Evolutionary conservation across 345 rosid genomes (phyloP).

Genomic region (Psidium friedrichsthalianum): DNA sequence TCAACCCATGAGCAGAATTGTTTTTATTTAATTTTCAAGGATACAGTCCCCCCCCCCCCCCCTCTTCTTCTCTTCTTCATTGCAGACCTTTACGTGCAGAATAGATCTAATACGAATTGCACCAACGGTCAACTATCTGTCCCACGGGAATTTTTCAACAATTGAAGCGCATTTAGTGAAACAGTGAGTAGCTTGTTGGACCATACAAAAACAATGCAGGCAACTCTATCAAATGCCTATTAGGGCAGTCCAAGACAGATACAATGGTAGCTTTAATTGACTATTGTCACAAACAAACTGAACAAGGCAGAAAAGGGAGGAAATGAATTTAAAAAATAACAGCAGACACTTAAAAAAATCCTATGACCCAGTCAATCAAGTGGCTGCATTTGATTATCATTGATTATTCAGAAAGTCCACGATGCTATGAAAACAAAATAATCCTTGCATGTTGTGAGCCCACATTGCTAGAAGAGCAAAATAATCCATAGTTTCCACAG

Average conservation of each 20-base stretch:
- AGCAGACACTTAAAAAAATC: background rate
- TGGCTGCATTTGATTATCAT: background rate
- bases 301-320: background rate
- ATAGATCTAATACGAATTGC: background rate
- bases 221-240: background rate
- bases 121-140: background rate
- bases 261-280: background rate
- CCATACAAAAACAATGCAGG: background rate
- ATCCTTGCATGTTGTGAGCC: background rate
- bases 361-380: background rate
- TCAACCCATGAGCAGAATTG: background rate
- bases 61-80: background rate
- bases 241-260: background rate
- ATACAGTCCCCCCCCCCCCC: background rate
- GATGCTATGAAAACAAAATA: background rate
- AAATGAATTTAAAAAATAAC: background rate
- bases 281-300: background rate
- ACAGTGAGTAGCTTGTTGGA: background rate
- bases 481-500: no score
- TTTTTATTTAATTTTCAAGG: background rate
- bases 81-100: background rate
- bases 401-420: background rate
- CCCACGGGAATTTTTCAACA: background rate
- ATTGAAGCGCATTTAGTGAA: background rate
- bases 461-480: background rate